Evolutionary conservation across 1,284 basidiomycete genomes (phyloP).

Genomic region (Apiotrichum laibachii): DNA sequence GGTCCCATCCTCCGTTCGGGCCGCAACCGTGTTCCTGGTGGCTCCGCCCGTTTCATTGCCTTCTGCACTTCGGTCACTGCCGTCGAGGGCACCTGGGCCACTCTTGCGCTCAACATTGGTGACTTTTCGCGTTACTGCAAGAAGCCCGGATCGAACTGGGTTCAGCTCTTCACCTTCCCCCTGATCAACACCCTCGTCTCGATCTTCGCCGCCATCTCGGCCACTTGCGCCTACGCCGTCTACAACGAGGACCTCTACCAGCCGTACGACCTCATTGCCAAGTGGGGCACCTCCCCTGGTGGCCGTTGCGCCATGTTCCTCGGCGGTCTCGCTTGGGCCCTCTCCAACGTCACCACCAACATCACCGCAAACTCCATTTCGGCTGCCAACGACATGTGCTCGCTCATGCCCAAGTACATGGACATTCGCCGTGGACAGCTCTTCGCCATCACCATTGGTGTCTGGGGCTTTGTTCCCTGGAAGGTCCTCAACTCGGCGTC

Average conservation of each 20-base stretch:
- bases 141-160: constrained; percentile 50
- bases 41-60: constrained; percentile 35
- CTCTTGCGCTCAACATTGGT: constrained; percentile 66
- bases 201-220: constrained; percentile 64
- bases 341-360: constrained; percentile 70
- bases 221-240: constrained; percentile 57
- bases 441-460: constrained; percentile 68
- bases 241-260: constrained; percentile 57
- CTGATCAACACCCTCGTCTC: constrained; percentile 57
- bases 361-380: constrained; percentile 65
- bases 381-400: constrained; percentile 73
- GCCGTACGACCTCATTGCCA: constrained; percentile 53
- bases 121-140: constrained; percentile 56
- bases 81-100: constrained; percentile 43
- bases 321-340: constrained; percentile 63
- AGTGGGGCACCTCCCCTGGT: constrained; percentile 60
- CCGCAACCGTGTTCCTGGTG: constrained; percentile 28
- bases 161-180: constrained; percentile 69
- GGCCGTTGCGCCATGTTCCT: constrained; percentile 72
- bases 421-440: constrained; percentile 72
- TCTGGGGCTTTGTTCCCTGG: constrained; percentile 56
- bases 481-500: constrained; percentile 37
- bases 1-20: constrained; percentile 56
- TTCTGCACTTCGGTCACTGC: constrained; percentile 39
- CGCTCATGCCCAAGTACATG: constrained; percentile 58